phyloP scores from a whole-genome alignment of 2,329 filamentous ascomycete genomes.

The Exophiala bonariae region DNA sequence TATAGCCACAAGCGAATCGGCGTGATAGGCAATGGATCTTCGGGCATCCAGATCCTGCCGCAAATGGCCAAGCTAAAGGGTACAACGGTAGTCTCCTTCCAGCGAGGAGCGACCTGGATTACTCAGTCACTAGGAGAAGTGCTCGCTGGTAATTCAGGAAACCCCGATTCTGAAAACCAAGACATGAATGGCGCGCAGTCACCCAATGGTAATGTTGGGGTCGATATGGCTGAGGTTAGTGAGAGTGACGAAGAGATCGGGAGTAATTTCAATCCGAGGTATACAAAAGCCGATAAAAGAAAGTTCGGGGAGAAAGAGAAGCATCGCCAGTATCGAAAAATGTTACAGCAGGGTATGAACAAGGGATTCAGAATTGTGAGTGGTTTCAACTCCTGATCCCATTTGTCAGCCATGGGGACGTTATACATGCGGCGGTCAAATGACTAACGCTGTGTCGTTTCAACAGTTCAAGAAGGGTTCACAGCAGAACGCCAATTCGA shows the following conservation, averaged over 20 bases:
- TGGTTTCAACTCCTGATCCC: background rate
- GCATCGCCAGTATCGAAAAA: slow-evolving; percentile 38
- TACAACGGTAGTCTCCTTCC: slow-evolving; percentile 33
- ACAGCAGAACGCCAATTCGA: slow-evolving; percentile 20
- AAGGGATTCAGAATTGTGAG: slow-evolving; percentile 20
- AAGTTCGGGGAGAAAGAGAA: slow-evolving; percentile 28
- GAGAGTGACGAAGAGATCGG: slow-evolving; percentile 14
- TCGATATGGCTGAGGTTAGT: slow-evolving; percentile 18
- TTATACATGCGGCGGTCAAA: slow-evolving; percentile 19
- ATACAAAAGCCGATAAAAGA: slow-evolving; percentile 33
- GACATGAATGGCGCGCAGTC: slow-evolving; percentile 5
- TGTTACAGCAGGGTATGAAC: slow-evolving; percentile 29
- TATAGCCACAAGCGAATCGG: slow-evolving; percentile 30
- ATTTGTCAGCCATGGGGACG: background rate
- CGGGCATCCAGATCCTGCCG: slow-evolving; percentile 41
- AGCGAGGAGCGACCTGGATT: slow-evolving; percentile 35
- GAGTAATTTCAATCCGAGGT: slow-evolving; percentile 27
- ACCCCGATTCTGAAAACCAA: slow-evolving; percentile 17
- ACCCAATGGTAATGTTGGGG: slow-evolving; percentile 11
- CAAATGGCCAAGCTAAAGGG: slow-evolving; percentile 23
- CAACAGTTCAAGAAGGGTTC: slow-evolving; percentile 19
- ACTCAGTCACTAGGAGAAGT: slow-evolving; percentile 31
- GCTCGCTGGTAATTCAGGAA: slow-evolving; percentile 25
- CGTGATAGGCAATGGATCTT: slow-evolving; percentile 35
- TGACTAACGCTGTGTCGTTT: slow-evolving; percentile 1